These are phyloP conservation scores for Prunus campanulata DNA, from an alignment of 306 rosid genomes.

Conservation along the genomic window DNA sequence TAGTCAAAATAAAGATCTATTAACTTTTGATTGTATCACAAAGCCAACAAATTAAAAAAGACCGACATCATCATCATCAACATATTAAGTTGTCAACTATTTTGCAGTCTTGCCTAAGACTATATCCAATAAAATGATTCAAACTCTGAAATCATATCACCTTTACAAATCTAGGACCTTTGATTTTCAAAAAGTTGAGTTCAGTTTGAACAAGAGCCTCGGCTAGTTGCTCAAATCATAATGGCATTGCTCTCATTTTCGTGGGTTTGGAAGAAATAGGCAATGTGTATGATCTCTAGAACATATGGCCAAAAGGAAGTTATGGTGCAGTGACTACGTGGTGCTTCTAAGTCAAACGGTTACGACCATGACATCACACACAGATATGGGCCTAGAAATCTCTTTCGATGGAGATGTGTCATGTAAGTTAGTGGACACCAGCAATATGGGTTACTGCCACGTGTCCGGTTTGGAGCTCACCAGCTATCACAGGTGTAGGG, in stretches of 20 bases:
- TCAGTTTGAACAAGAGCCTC: not conserved
- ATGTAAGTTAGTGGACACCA: slow-evolving; percentile 35
- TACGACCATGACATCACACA: slow-evolving; percentile 62
- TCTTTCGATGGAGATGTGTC: slow-evolving; percentile 22
- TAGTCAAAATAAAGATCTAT: too few relatives aligned
- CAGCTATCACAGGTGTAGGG: not conserved
- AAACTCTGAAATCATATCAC: not conserved
- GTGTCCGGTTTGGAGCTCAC: slow-evolving; percentile 20
- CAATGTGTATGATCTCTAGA: not conserved
- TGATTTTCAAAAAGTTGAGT: not conserved
- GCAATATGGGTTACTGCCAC: slow-evolving; percentile 27
- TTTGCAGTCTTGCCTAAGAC: not conserved
- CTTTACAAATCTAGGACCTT: not conserved
- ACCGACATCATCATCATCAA: not conserved
- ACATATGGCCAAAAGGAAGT: slow-evolving; percentile 42
- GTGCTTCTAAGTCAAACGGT: slow-evolving; percentile 64
- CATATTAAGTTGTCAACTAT: not conserved
- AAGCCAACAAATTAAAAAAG: too few relatives aligned
- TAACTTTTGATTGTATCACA: too few relatives aligned
- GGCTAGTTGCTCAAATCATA: not conserved
- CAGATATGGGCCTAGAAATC: slow-evolving; percentile 35
- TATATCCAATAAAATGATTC: not conserved
- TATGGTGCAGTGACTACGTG: slow-evolving; percentile 33
- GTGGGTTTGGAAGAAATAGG: not conserved
- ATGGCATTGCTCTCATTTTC: not conserved